Conservation (phyloP, 305 asterid genomes). For the Solanum aculeatissimum region DNA sequence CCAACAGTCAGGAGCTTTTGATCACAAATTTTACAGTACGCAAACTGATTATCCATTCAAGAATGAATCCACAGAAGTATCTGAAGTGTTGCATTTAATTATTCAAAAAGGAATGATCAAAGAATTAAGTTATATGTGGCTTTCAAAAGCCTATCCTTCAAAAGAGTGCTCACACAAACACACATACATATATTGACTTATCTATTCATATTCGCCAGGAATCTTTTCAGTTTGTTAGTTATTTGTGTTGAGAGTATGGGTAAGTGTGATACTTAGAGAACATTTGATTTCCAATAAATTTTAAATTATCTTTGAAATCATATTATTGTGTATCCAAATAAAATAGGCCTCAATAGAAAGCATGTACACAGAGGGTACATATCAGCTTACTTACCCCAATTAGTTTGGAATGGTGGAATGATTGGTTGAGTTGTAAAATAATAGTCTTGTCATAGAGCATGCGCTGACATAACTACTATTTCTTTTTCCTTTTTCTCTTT, state of each 20-base stretch:
- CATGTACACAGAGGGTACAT: neutral
- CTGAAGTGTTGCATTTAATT: neutral
- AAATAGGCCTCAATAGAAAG: neutral
- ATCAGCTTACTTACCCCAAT: neutral
- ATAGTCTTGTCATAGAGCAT: neutral
- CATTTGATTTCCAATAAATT: neutral
- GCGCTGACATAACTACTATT: neutral
- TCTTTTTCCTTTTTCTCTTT: neutral
- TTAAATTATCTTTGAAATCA: neutral
- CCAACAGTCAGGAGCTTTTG: neutral
- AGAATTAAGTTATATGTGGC: neutral
- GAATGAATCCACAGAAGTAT: neutral
- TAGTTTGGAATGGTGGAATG: neutral
- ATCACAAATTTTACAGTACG: neutral
- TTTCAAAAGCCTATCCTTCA: neutral
- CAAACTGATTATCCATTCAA: neutral
- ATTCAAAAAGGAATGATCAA: neutral
- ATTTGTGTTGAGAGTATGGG: neutral
- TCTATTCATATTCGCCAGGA: neutral
- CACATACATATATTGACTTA: neutral
- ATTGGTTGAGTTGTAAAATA: neutral
- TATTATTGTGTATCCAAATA: neutral
- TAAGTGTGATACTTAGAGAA: neutral
- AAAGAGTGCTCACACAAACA: neutral
- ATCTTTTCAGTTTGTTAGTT: neutral